Conservation (phyloP, 108 stramenopile species). For the Stephanodiscus minutulus region DNA sequence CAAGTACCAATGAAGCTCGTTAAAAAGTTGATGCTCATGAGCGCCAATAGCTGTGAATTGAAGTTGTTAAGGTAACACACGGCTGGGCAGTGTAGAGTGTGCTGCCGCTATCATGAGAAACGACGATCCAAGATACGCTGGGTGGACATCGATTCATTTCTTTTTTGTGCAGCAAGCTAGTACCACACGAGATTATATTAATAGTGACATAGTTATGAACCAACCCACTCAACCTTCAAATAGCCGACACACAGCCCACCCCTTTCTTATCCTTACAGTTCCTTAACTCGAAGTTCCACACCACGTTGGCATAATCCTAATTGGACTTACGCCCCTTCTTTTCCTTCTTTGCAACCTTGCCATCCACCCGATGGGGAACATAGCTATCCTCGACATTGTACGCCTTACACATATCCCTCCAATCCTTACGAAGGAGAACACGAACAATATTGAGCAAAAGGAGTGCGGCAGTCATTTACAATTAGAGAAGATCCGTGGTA, state of each 20-base stretch:
- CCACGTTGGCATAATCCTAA: background rate
- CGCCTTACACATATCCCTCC: constrained; percentile 67
- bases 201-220: too few species aligned
- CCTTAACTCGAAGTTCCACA: background rate
- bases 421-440: constrained; percentile 45
- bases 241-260: background rate
- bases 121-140: too few species aligned
- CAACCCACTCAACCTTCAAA: too few species aligned
- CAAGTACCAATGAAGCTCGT: too few species aligned
- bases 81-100: too few species aligned
- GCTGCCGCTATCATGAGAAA: too few species aligned
- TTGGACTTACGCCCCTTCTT: constrained; percentile 14
- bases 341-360: constrained; percentile 16
- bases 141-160: too few species aligned
- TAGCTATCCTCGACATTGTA: constrained; percentile 61
- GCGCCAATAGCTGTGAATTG: too few species aligned
- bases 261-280: background rate
- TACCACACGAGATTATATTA: too few species aligned
- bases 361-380: constrained; percentile 61
- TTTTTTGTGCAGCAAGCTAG: too few species aligned
- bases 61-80: too few species aligned
- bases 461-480: background rate
- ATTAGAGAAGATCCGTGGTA: background rate
- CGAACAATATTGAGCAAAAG: background rate
- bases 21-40: too few species aligned